Evolutionary conservation across 306 rosid genomes (phyloP).

Genomic region (Rosa rugosa): DNA sequence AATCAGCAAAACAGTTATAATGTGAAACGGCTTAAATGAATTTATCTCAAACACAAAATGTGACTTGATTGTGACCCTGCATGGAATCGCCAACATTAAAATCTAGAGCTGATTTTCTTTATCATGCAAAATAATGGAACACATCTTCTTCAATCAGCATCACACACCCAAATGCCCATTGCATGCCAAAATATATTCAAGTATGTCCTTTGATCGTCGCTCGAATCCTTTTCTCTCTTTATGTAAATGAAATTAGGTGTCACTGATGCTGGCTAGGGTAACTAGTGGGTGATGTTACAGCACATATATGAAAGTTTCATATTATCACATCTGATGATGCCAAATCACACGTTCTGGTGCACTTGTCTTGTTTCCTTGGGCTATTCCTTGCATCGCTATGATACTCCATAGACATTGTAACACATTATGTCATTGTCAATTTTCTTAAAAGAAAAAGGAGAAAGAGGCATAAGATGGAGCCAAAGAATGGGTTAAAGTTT

Average conservation of each 20-base stretch:
- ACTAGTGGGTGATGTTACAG: conserved; percentile 3
- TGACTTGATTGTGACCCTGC: background rate
- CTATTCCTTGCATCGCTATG: conserved; percentile 23
- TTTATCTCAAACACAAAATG: background rate
- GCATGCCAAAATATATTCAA: conserved; percentile 8
- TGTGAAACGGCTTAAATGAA: background rate
- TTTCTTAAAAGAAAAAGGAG: conserved; percentile 20
- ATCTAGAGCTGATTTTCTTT: background rate
- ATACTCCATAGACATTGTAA: conserved; percentile 21
- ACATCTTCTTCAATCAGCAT: conserved; percentile 11
- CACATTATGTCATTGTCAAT: conserved; percentile 4
- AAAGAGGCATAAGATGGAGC: conserved; percentile 20
- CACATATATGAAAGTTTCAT: background rate
- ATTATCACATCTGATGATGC: background rate
- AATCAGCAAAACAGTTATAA: background rate
- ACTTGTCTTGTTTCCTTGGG: conserved; percentile 28
- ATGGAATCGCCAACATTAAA: background rate
- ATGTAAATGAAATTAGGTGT: conserved; percentile 7
- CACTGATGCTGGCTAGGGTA: background rate
- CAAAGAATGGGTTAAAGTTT: conserved; percentile 33
- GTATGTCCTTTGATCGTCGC: background rate
- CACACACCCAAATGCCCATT: background rate
- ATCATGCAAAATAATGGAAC: background rate
- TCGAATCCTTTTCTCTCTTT: conserved; percentile 10
- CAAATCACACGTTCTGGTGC: conserved; percentile 17